phyloP scores from a whole-genome alignment of 257 asterid genomes.

The Nicotiana noctiflora region DNA sequence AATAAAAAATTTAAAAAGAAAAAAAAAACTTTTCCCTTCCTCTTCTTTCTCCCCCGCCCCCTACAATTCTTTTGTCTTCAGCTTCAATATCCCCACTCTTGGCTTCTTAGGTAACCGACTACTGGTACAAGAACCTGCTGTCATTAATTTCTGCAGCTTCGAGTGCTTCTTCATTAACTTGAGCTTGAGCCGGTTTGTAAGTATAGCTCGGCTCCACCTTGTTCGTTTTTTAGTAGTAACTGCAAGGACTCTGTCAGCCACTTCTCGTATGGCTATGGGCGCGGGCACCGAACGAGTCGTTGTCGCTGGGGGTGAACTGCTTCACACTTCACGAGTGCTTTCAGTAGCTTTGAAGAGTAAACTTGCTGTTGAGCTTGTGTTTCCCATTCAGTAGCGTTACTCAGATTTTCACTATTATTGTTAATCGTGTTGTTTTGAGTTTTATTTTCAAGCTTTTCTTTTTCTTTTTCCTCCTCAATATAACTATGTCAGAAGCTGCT shows the following conservation, averaged over 20 bases:
- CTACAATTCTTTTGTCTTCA: constrained; percentile 33
- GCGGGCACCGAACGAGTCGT: constrained; percentile 22
- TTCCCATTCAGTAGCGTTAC: constrained; percentile 34
- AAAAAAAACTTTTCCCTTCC: no score
- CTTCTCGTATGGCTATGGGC: constrained; percentile 55
- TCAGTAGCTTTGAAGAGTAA: constrained; percentile 79
- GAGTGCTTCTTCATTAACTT: constrained; percentile 66
- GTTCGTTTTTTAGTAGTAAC: constrained; percentile 75
- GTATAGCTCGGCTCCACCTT: constrained; percentile 90
- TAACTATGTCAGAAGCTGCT: constrained; percentile 2
- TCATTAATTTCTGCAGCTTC: constrained; percentile 40
- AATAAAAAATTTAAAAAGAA: no score
- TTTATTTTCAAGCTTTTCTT: not conserved
- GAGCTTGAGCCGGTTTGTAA: constrained; percentile 59
- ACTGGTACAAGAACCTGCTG: constrained; percentile 35
- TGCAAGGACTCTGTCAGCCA: constrained; percentile 70
- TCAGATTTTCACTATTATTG: not conserved
- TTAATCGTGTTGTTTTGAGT: not conserved
- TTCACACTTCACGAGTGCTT: constrained; percentile 66
- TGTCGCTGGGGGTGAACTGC: constrained; percentile 8
- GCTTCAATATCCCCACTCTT: constrained; percentile 49
- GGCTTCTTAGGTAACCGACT: constrained; percentile 55
- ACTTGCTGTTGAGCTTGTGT: constrained; percentile 74
- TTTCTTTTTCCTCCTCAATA: constrained; percentile 5
- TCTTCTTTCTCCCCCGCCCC: no score